Evolutionary conservation across 2,329 filamentous ascomycete genomes (phyloP).

Genomic region (Whalleya microplaca): DNA sequence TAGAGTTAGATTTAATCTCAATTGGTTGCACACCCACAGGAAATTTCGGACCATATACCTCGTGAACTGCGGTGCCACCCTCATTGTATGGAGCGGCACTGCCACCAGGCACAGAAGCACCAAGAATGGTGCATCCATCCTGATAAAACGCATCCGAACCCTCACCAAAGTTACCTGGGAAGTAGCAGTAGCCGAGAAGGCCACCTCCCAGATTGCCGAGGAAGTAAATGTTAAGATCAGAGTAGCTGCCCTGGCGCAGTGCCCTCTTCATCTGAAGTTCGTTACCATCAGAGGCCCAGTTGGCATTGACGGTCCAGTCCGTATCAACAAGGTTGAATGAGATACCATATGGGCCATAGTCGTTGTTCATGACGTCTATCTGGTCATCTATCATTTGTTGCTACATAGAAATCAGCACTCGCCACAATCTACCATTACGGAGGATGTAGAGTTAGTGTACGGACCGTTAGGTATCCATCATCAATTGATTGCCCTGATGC

Average conservation of each 20-base stretch:
- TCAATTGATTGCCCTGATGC: conserved; percentile 33
- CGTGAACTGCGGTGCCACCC: conserved; percentile 43
- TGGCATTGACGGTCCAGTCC: conserved; percentile 50
- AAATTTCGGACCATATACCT: conserved; percentile 24
- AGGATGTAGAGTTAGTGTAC: conserved; percentile 3
- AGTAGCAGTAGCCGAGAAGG: conserved; percentile 52
- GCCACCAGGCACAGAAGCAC: conserved; percentile 33
- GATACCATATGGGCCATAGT: conserved; percentile 48
- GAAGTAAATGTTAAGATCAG: conserved; percentile 53
- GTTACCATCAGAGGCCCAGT: conserved; percentile 48
- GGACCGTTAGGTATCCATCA: conserved; percentile 44
- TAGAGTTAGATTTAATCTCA: background rate
- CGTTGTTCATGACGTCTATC: conserved; percentile 49
- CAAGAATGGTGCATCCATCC: conserved; percentile 40
- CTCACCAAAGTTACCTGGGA: conserved; percentile 41
- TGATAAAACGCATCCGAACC: conserved; percentile 40
- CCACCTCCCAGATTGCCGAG: conserved; percentile 39
- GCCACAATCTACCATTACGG: background rate
- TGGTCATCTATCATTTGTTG: conserved; percentile 43
- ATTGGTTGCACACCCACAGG: background rate
- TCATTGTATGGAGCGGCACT: conserved; percentile 34
- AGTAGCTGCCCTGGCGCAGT: conserved; percentile 50
- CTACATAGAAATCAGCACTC: conserved; percentile 30
- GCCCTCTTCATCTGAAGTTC: conserved; percentile 49
- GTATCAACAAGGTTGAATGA: conserved; percentile 48